A percentile compares a stretch with the other conserved stretches of the same genome.
These are phyloP conservation scores for Fusarium anthophilum DNA, from an alignment of 2,329 filamentous ascomycete genomes.

Conservation along the genomic window DNA sequence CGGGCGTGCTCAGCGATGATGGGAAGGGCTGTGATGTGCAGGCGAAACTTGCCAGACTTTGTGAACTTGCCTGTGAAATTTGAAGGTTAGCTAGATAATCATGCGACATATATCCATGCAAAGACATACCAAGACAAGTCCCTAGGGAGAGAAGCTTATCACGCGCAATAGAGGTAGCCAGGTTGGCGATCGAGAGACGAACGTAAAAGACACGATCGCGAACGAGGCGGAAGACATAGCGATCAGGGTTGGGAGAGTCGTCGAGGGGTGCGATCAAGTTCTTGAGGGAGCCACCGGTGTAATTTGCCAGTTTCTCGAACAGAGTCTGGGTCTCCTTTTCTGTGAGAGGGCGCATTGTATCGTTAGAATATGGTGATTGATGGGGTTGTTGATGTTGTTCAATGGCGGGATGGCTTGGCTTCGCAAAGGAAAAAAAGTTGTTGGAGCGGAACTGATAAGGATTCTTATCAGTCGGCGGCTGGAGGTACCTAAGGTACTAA, in stretches of 20 bases:
- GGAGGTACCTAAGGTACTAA: neutral
- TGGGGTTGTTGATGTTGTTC: conserved; percentile 15
- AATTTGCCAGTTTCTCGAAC: conserved; percentile 93
- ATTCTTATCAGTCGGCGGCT: conserved; percentile 27
- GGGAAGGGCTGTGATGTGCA: conserved; percentile 90
- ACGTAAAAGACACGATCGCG: conserved; percentile 92
- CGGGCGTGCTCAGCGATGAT: conserved; percentile 90
- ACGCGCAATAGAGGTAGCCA: conserved; percentile 85
- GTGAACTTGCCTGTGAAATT: conserved; percentile 81
- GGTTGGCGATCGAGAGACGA: conserved; percentile 86
- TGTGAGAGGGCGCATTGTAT: conserved; percentile 81
- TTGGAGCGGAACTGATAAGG: conserved; percentile 32
- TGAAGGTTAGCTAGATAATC: conserved; percentile 16
- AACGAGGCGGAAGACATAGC: conserved; percentile 87
- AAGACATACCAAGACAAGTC: conserved; percentile 73
- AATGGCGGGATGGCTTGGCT: neutral
- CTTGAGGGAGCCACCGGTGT: conserved; percentile 87
- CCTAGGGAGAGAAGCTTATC: conserved; percentile 87
- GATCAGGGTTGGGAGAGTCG: conserved; percentile 73
- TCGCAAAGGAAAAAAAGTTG: conserved; percentile 36
- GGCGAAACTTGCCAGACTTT: conserved; percentile 93
- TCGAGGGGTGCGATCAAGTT: conserved; percentile 81
- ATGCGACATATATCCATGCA: too few relatives aligned
- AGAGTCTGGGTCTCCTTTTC: conserved; percentile 82
- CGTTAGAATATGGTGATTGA: conserved; percentile 14